These are phyloP conservation scores for Metrosideros polymorpha DNA, from an alignment of 441 rosid genomes.

Conservation along the genomic window DNA sequence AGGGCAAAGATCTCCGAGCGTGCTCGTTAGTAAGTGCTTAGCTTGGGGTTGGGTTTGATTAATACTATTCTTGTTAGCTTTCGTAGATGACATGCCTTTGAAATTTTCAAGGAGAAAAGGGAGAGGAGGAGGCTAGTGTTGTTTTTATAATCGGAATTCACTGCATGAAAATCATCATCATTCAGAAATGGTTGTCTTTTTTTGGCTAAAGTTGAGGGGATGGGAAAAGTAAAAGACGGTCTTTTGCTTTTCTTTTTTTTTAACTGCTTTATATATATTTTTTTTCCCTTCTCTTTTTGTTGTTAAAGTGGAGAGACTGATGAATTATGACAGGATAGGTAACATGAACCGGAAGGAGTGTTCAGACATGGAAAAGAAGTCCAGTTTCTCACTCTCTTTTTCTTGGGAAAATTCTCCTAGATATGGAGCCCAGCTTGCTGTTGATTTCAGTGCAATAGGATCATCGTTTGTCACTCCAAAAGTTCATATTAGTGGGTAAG, in stretches of 20 bases:
- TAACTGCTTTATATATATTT: neutral
- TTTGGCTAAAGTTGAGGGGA: slow-evolving; percentile 20
- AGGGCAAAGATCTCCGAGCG: slow-evolving; percentile 13
- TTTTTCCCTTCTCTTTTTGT: neutral
- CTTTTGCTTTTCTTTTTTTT: slow-evolving; percentile 10
- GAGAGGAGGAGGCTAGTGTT: neutral
- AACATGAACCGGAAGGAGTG: slow-evolving; percentile 9
- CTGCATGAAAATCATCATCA: slow-evolving; percentile 57
- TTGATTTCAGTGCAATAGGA: slow-evolving; percentile 26
- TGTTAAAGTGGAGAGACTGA: slow-evolving; percentile 20
- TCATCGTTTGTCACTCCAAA: neutral
- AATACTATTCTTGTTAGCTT: neutral
- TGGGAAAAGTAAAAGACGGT: slow-evolving; percentile 24
- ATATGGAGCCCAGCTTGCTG: slow-evolving; percentile 19
- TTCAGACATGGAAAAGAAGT: slow-evolving; percentile 14
- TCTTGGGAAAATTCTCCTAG: slow-evolving; percentile 5
- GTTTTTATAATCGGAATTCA: slow-evolving; percentile 1
- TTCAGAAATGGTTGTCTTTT: slow-evolving; percentile 1
- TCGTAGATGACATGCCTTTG: neutral
- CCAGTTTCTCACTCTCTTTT: neutral
- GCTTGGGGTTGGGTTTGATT: neutral
- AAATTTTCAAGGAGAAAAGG: neutral
- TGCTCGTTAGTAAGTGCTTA: neutral
- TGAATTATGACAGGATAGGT: slow-evolving; percentile 16
- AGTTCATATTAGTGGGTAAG: neutral